phyloP scores from a whole-genome alignment of 768 basidiomycete species.

The Boletus tylopilopsis region DNA sequence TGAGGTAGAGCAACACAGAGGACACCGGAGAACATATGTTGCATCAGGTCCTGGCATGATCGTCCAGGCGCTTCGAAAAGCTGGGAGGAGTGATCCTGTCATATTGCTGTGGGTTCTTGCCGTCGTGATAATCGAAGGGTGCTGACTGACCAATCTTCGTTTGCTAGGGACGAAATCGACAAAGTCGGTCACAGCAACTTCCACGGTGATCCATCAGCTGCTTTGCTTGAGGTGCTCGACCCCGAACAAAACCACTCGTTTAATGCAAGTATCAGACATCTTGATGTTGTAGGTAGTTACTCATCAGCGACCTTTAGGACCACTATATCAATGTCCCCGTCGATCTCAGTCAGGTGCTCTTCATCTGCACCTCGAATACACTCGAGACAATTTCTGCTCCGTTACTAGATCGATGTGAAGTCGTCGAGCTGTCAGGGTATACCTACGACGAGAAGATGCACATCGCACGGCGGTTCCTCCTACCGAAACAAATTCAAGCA shows the following conservation, averaged over 20 bases:
- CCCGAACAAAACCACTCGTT: slow-evolving; percentile 90
- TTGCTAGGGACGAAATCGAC: slow-evolving; percentile 75
- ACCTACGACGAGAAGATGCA: slow-evolving; percentile 90
- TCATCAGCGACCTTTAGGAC: slow-evolving; percentile 47
- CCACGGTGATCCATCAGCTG: slow-evolving; percentile 91
- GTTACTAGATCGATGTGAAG: slow-evolving; percentile 84
- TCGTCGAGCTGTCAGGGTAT: slow-evolving; percentile 80
- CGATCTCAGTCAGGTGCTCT: slow-evolving; percentile 83
- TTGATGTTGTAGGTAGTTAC: neutral
- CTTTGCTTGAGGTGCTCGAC: slow-evolving; percentile 87
- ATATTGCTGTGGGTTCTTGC: slow-evolving; percentile 52
- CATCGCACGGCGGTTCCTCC: slow-evolving; percentile 81
- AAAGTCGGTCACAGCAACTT: slow-evolving; percentile 85
- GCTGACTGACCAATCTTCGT: neutral
- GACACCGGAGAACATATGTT: slow-evolving; percentile 85
- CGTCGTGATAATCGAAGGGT: neutral
- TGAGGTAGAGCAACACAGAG: slow-evolving; percentile 26
- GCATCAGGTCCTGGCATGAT: slow-evolving; percentile 82
- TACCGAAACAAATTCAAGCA: slow-evolving; percentile 81
- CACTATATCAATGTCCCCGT: slow-evolving; percentile 90
- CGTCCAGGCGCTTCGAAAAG: slow-evolving; percentile 83
- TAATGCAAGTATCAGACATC: slow-evolving; percentile 44
- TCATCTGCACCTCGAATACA: slow-evolving; percentile 90
- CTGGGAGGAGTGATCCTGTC: slow-evolving; percentile 76
- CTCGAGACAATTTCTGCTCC: slow-evolving; percentile 88